Conservation (phyloP, 352 stramenopile genomes). For the Phytophthora lateralis region DNA sequence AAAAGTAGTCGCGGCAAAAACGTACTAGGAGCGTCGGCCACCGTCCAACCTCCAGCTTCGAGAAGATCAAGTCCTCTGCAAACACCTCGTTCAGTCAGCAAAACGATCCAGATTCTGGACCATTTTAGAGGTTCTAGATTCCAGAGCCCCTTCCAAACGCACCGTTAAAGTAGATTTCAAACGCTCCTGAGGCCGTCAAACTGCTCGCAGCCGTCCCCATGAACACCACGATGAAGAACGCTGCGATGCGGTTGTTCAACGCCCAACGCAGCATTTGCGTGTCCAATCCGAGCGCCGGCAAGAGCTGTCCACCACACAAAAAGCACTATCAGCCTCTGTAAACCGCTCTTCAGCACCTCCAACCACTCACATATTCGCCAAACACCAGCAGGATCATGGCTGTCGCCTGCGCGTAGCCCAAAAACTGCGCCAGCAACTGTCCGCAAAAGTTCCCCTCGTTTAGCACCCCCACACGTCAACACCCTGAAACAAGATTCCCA, state of each 20-base stretch:
- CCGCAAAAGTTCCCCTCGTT: neutral
- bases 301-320: conserved; percentile 38
- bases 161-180: conserved; percentile 88
- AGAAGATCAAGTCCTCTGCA: conserved; percentile 77
- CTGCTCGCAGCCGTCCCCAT: conserved; percentile 65
- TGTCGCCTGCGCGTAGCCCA: conserved; percentile 56
- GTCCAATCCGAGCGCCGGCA: conserved; percentile 53
- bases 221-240: conserved; percentile 71
- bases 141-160: neutral
- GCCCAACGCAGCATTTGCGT: conserved; percentile 63
- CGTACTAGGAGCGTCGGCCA: conserved; percentile 76
- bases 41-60: conserved; percentile 63
- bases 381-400: conserved; percentile 68
- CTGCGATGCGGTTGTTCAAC: conserved; percentile 71
- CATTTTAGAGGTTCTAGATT: no score
- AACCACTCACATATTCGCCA: conserved; percentile 59
- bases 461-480: neutral
- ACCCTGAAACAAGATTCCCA: conserved; percentile 1
- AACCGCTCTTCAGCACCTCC: neutral
- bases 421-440: conserved; percentile 45
- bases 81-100: conserved; percentile 6
- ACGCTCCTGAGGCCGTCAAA: conserved; percentile 72
- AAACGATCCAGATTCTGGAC: neutral
- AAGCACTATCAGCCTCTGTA: neutral
- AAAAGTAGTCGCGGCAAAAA: neutral